Evolutionary conservation across 1,139 yeast species (phyloP).

Genomic region (Taphrina sp.): DNA sequence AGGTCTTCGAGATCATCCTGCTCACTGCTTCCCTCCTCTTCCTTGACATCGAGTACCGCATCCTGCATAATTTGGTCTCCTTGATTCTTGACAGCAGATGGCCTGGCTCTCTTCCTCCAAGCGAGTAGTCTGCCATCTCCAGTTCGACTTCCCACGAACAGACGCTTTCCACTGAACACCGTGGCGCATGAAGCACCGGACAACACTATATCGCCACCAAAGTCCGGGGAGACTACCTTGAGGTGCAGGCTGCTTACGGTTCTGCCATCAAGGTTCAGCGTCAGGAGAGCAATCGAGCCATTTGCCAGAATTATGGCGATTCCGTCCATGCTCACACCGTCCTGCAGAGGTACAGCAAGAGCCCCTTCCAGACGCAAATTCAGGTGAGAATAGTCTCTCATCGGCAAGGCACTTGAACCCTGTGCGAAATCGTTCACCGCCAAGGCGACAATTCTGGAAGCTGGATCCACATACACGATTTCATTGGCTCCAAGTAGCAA

Average conservation of each 20-base stretch:
- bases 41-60: conserved; percentile 25
- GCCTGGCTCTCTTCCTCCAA: conserved; percentile 41
- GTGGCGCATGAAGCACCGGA: conserved; percentile 34
- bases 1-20: conserved; percentile 46
- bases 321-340: conserved; percentile 44
- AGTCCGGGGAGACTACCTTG: conserved; percentile 36
- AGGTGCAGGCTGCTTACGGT: conserved; percentile 45
- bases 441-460: conserved; percentile 69
- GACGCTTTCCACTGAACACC: conserved; percentile 38
- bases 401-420: conserved; percentile 52
- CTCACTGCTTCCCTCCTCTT: conserved; percentile 42
- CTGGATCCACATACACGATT: conserved; percentile 73
- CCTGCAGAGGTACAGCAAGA: conserved; percentile 48
- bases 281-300: conserved; percentile 56
- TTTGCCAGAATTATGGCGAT: conserved; percentile 54
- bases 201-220: conserved; percentile 21
- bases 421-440: conserved; percentile 62
- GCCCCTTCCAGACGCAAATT: conserved; percentile 61
- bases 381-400: conserved; percentile 55
- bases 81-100: not conserved
- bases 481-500: conserved; percentile 75
- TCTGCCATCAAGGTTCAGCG: conserved; percentile 54
- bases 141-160: conserved; percentile 51
- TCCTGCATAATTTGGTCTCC: not conserved
- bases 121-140: conserved; percentile 49